Evolutionary conservation across 441 rosid species (phyloP), one percentile per base, ranked within the genome.

Genomic region (Eutrema salsugineum): DNA sequence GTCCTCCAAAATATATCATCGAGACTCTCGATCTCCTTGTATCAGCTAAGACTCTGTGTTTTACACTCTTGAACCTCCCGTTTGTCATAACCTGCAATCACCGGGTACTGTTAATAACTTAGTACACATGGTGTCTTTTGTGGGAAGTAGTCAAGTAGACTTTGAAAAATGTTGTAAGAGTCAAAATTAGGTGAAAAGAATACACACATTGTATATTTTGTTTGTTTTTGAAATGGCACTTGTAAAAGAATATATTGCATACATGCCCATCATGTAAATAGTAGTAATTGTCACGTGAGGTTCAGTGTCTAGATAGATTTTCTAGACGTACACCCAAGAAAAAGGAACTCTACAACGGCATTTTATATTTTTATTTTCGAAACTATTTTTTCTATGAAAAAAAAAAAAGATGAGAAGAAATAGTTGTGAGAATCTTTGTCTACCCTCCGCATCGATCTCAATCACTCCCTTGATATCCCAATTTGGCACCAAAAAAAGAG

Each of bases 21-120:
- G 91, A 87, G 35, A 83, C 71, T 51, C 91, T 82, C 6, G 89
- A 76, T 77, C 77, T 82, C 17, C 73, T 72, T 51, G 82, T 73
- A 78, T 87, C 85, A 28, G 85, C 68, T 69, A 85, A 49, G 1
- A 85, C 88, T 27, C 85, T 81, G 39, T 83, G 88, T 57, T 72
- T 79, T 12, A 85, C 85, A 68, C 88, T 83, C 58, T 73, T 79
- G 57, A 85, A 85, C 77, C 81, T 82, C 24, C 91, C 91, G 57
- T 87, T 87, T 8, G 91, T 85, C 87, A 87, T 78, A 19, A 87
- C 91, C 91, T 87, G 81, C 33, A 65, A 58, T n/a, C 22, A 66
- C 70, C 17, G 8, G 0, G 17, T 10, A 28, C 14, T 56, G 17
- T 70, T 49, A 40, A 28, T 16, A 24, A 24, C 27, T 24, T 24